These are phyloP conservation scores for Jimgerdemannia flammicorona DNA, from an alignment of 192 early-diverging fungal genomes.

Conservation along the genomic window DNA sequence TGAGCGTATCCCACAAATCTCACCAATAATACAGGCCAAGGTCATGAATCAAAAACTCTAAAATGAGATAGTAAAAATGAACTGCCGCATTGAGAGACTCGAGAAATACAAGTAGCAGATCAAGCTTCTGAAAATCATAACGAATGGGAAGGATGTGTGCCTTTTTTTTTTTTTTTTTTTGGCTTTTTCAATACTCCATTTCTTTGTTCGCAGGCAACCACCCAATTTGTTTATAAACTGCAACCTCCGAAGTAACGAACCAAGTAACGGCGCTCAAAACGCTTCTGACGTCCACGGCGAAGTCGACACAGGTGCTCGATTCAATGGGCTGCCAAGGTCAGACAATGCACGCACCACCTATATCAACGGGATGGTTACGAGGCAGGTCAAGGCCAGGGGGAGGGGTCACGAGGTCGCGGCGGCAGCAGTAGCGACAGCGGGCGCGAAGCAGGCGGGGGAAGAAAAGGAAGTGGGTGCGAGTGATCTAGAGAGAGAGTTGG, in stretches of 20 bases:
- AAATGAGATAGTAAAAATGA: conserved; percentile 22
- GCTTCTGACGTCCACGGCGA: neutral
- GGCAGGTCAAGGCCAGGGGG: too few relatives aligned
- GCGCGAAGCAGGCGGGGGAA: too few relatives aligned
- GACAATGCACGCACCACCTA: too few relatives aligned
- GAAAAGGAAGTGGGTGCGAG: too few relatives aligned
- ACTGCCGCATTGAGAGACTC: conserved; percentile 13
- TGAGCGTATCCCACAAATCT: neutral
- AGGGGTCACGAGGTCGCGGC: too few relatives aligned
- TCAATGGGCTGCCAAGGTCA: neutral
- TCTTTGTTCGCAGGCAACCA: too few relatives aligned
- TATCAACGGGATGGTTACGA: too few relatives aligned
- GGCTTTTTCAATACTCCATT: too few relatives aligned
- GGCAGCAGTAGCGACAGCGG: too few relatives aligned
- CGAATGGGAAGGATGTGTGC: neutral
- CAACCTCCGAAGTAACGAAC: neutral
- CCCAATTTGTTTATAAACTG: too few relatives aligned
- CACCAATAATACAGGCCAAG: conserved; percentile 34
- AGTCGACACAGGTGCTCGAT: neutral
- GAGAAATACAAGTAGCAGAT: conserved; percentile 29
- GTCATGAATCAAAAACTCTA: conserved; percentile 32
- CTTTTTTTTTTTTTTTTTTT: too few relatives aligned
- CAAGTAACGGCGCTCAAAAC: neutral
- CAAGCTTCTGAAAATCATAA: conserved; percentile 11
- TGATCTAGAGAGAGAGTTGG: too few relatives aligned